Conservation (phyloP, 2,329 filamentous ascomycete species). For the Aspergillus candidus region DNA sequence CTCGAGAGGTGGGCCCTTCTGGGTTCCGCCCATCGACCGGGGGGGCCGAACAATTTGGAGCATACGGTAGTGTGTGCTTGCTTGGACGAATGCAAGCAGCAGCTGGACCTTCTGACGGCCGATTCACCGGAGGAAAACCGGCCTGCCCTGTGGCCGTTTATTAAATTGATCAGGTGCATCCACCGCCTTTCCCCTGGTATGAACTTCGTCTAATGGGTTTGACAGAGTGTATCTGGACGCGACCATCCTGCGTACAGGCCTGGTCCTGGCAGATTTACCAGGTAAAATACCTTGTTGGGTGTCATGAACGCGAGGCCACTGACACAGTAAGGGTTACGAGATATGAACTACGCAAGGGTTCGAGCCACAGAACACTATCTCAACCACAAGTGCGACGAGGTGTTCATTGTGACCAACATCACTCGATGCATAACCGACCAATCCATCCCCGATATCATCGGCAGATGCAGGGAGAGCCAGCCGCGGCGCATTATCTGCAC, state of each 20-base stretch:
- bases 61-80: constrained; percentile 1
- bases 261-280: constrained; percentile 19
- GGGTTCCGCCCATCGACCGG: constrained; percentile 7
- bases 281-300: constrained; percentile 6
- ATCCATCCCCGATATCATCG: constrained; percentile 12
- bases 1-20: constrained; percentile 9
- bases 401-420: constrained; percentile 17
- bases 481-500: constrained; percentile 17
- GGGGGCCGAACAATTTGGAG: constrained; percentile 5
- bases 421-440: constrained; percentile 14
- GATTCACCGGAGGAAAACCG: background rate
- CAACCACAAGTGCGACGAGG: constrained; percentile 15
- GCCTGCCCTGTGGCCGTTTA: constrained; percentile 17
- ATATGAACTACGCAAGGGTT: constrained; percentile 17
- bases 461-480: constrained; percentile 2
- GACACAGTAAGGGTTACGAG: constrained; percentile 13
- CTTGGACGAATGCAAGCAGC: constrained; percentile 10
- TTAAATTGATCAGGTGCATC: constrained; percentile 14
- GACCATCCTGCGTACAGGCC: constrained; percentile 13
- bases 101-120: constrained; percentile 13
- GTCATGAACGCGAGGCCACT: background rate
- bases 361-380: constrained; percentile 18
- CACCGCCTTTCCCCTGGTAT: too few species aligned
- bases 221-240: constrained; percentile 17
- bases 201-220: too few species aligned